phyloP scores from a whole-genome alignment of 2,329 filamentous ascomycete genomes.

The Hyphodiscus sp. region DNA sequence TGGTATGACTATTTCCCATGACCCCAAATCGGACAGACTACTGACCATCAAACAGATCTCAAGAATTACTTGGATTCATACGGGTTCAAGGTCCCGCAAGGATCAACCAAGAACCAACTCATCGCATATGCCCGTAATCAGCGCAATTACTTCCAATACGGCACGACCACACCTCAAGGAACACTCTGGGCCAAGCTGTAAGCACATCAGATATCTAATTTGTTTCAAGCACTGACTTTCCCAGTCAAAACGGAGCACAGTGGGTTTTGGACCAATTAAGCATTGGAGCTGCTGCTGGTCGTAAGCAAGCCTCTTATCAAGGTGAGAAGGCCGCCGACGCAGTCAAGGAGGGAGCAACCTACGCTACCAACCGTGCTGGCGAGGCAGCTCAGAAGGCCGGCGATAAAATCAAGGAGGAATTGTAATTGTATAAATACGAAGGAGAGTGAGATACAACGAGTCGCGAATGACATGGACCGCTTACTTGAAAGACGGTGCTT shows the following conservation, averaged over 20 bases:
- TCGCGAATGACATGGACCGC: neutral
- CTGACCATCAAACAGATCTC: conserved; percentile 46
- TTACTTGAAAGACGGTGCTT: neutral
- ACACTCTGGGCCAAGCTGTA: conserved; percentile 60
- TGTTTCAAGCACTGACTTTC: neutral
- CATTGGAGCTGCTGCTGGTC: conserved; percentile 40
- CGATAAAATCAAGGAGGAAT: conserved; percentile 30
- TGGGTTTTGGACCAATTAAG: conserved; percentile 44
- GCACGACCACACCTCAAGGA: conserved; percentile 57
- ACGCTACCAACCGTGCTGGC: conserved; percentile 29
- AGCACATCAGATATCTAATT: conserved; percentile 29
- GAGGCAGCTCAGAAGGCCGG: conserved; percentile 31
- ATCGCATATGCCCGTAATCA: conserved; percentile 66
- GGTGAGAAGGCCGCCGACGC: conserved; percentile 41
- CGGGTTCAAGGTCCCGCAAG: conserved; percentile 44
- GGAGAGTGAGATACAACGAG: neutral
- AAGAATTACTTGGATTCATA: conserved; percentile 78
- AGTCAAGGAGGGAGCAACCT: conserved; percentile 29
- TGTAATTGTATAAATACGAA: conserved; percentile 18
- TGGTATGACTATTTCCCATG: conserved; percentile 2
- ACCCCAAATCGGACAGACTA: neutral
- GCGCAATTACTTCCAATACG: conserved; percentile 70
- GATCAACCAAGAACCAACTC: conserved; percentile 51
- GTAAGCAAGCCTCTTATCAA: conserved; percentile 33
- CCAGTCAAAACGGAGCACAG: conserved; percentile 33